Conservation (phyloP, 2,329 filamentous ascomycete species). For the Penicillium sp. region DNA sequence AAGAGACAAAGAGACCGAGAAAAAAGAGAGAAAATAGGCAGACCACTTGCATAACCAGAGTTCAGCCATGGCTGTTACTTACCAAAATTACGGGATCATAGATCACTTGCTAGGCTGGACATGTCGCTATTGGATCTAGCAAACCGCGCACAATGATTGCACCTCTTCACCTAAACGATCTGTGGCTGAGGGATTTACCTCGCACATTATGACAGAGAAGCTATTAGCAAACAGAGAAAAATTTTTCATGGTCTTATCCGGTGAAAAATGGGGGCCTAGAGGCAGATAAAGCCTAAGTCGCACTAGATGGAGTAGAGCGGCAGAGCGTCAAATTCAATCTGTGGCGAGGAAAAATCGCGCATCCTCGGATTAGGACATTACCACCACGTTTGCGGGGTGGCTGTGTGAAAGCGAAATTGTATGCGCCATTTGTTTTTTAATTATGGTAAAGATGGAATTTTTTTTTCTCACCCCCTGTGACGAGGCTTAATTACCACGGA, state of each 20-base stretch:
- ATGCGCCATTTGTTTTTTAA: slow-evolving; percentile 18
- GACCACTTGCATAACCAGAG: background rate
- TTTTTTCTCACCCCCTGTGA: background rate
- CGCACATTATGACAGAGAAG: background rate
- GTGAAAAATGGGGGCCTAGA: slow-evolving; percentile 9
- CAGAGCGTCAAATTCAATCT: background rate
- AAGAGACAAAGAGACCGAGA: background rate
- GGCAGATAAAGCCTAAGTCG: background rate
- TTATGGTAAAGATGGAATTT: slow-evolving; percentile 1
- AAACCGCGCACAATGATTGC: slow-evolving; percentile 22
- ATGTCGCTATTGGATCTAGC: slow-evolving; percentile 17
- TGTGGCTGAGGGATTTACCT: slow-evolving; percentile 16
- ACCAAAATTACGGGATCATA: background rate
- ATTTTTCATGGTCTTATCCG: background rate
- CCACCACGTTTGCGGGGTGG: slow-evolving; percentile 5
- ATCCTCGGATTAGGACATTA: slow-evolving; percentile 6
- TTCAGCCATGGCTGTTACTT: background rate
- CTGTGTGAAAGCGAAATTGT: slow-evolving; percentile 7
- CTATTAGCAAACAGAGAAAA: background rate
- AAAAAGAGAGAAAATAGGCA: background rate
- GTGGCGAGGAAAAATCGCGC: slow-evolving; percentile 26
- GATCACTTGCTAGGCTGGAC: background rate
- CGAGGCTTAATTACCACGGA: background rate
- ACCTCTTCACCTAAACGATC: background rate
- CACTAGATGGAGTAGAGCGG: slow-evolving; percentile 4